These are phyloP conservation scores for Myxozyma geophila DNA, from an alignment of 805 yeast species.

Conservation along the genomic window DNA sequence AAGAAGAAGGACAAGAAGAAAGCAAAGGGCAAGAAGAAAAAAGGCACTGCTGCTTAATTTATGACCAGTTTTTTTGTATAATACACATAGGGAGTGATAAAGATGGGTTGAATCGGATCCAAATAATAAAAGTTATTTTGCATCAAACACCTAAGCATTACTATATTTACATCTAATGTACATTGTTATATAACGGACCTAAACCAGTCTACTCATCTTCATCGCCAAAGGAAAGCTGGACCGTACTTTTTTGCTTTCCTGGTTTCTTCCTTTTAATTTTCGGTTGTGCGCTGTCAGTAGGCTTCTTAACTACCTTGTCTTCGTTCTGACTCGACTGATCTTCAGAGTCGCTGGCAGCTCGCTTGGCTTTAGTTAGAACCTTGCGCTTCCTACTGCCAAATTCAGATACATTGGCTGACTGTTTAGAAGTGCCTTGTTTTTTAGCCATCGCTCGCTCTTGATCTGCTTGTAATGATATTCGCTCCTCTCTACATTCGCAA, in stretches of 20 bases:
- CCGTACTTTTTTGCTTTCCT: conserved; percentile 12
- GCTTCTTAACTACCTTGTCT: not conserved
- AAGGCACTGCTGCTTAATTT: conserved; percentile 44
- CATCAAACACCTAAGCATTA: not conserved
- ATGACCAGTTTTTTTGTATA: not conserved
- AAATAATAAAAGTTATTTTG: not conserved
- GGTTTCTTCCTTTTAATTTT: not conserved
- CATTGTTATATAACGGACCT: not conserved
- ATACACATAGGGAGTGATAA: not conserved
- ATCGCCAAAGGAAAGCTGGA: conserved; percentile 24
- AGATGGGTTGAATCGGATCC: not conserved
- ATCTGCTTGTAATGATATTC: conserved; percentile 1
- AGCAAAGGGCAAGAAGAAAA: conserved; percentile 58
- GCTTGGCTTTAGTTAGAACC: not conserved
- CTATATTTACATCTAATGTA: not conserved
- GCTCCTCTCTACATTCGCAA: not conserved
- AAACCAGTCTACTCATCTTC: conserved; percentile 4
- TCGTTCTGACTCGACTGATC: conserved; percentile 1
- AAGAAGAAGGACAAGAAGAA: conserved; percentile 81
- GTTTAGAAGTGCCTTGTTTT: conserved; percentile 3
- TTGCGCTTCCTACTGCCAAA: conserved; percentile 27
- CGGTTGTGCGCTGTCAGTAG: not conserved
- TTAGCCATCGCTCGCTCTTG: not conserved
- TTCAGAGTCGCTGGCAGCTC: not conserved
- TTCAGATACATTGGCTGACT: conserved; percentile 13